Percentiles rank a stretch among this genome's conserved stretches.
These are phyloP conservation scores for Trichoderma afroharzianum DNA, from an alignment of 2,329 filamentous ascomycete genomes.

Conservation along the genomic window DNA sequence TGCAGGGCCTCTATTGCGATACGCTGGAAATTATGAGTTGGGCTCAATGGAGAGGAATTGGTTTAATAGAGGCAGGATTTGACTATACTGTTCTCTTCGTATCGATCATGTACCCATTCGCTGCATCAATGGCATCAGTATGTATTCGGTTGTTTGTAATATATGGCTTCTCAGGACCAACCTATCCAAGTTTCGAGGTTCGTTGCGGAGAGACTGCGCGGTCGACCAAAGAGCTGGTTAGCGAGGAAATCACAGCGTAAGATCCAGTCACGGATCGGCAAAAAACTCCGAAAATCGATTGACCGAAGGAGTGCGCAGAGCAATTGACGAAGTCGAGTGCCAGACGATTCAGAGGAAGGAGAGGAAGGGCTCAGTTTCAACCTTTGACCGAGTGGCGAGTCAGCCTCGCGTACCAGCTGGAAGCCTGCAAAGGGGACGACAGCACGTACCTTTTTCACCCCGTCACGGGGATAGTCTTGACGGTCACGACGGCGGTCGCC, in stretches of 20 bases:
- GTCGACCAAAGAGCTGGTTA: constrained; percentile 35
- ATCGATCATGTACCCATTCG: constrained; percentile 94
- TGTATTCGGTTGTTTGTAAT: not conserved
- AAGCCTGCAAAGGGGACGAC: not conserved
- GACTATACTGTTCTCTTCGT: constrained; percentile 64
- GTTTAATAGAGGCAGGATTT: not conserved
- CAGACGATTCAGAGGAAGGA: constrained; percentile 20
- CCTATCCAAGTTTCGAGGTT: constrained; percentile 67
- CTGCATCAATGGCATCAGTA: constrained; percentile 39
- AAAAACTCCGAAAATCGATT: constrained; percentile 30
- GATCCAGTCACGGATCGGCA: constrained; percentile 30
- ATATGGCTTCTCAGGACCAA: constrained; percentile 37
- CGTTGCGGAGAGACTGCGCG: constrained; percentile 57
- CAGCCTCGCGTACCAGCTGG: constrained; percentile 11
- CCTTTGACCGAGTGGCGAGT: constrained; percentile 25
- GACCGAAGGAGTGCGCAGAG: constrained; percentile 27
- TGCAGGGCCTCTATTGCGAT: constrained; percentile 38
- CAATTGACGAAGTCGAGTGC: constrained; percentile 29
- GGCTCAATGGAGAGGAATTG: not conserved
- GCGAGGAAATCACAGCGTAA: constrained; percentile 33
- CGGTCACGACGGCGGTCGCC: constrained; percentile 35
- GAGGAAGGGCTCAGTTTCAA: constrained; percentile 25
- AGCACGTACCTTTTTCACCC: constrained; percentile 76
- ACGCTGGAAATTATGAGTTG: constrained; percentile 31
- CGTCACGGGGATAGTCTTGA: constrained; percentile 66